Evolutionary conservation across 2,329 filamentous ascomycete genomes (phyloP).

Genomic region (Chaetomium sp.): DNA sequence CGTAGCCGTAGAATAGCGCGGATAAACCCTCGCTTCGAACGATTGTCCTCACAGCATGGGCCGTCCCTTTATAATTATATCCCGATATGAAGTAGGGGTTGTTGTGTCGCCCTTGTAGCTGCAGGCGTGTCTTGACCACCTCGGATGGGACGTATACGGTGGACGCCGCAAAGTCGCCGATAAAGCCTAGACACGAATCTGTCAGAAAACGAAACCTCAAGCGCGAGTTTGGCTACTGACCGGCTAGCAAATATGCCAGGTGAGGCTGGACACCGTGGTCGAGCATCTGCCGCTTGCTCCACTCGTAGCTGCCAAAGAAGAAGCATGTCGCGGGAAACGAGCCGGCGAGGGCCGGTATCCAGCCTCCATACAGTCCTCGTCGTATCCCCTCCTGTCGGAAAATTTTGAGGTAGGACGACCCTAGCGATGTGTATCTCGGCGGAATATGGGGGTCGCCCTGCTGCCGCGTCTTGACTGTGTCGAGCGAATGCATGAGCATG

Average conservation of each 20-base stretch:
- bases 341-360: conserved; percentile 84
- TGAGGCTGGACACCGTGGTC: conserved; percentile 81
- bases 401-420: conserved; percentile 89
- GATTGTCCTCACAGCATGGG: conserved; percentile 85
- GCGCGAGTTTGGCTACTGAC: conserved; percentile 47
- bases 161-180: conserved; percentile 89
- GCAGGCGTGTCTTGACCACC: conserved; percentile 94
- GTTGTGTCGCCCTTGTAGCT: conserved; percentile 92
- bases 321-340: conserved; percentile 92
- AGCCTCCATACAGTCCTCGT: conserved; percentile 89
- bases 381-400: conserved; percentile 86
- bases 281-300: conserved; percentile 85
- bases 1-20: conserved; percentile 95
- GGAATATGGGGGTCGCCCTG: conserved; percentile 94
- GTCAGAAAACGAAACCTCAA: conserved; percentile 8
- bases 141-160: conserved; percentile 96
- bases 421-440: conserved; percentile 88
- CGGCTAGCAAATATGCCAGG: conserved; percentile 81
- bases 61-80: conserved; percentile 89
- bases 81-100: conserved; percentile 92
- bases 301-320: conserved; percentile 97
- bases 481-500: conserved; percentile 97
- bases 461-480: conserved; percentile 97
- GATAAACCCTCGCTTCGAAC: conserved; percentile 76
- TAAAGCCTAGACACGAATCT: conserved; percentile 62